Conservation (phyloP, 2,329 filamentous ascomycete genomes). For the Trichoderma koningii region DNA sequence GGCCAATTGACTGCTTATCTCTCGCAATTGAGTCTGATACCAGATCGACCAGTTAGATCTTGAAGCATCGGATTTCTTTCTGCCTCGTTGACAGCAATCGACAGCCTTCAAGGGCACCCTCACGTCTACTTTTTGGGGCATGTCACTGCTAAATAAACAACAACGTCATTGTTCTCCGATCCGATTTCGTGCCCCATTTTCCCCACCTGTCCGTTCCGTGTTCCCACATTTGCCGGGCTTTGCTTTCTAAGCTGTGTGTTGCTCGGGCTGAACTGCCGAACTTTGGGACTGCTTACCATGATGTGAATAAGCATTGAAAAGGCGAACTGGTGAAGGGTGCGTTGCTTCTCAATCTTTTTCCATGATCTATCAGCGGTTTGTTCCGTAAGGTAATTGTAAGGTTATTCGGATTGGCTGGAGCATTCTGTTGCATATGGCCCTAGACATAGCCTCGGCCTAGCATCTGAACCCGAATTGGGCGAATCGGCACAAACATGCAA, state of each 20-base stretch:
- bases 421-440: no score
- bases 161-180: constrained; percentile 10
- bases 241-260: neutral
- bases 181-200: constrained; percentile 1
- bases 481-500: no score
- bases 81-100: neutral
- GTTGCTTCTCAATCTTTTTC: no score
- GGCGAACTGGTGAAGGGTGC: neutral
- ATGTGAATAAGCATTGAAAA: neutral
- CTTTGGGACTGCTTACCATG: neutral
- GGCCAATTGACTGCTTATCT: no score
- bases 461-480: no score
- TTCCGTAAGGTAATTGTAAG: no score
- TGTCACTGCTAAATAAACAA: neutral
- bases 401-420: no score
- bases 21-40: no score
- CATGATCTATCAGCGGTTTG: no score
- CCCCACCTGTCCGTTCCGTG: constrained; percentile 13
- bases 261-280: neutral
- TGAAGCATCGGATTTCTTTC: no score
- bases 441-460: no score
- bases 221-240: constrained; percentile 8
- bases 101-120: neutral
- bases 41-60: no score
- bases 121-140: neutral